Conservation (phyloP, 2,329 filamentous ascomycete genomes). For the Microdochium trichocladiopsis region DNA sequence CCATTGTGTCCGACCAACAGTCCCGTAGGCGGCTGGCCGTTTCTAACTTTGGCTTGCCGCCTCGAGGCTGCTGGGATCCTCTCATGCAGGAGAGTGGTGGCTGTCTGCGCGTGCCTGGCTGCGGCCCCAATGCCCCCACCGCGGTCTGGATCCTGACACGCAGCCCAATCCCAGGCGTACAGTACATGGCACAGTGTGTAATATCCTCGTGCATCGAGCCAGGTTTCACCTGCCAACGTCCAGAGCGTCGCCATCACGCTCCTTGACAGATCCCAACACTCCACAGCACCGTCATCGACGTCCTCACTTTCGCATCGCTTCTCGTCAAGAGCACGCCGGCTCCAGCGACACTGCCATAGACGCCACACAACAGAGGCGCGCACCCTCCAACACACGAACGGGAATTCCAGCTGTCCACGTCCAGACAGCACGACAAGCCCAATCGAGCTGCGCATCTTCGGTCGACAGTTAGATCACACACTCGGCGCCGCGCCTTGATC, state of each 20-base stretch:
- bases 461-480: not conserved
- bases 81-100: no score
- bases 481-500: not conserved
- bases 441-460: no score
- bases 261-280: not conserved
- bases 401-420: no score
- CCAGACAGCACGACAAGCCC: no score
- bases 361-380: not conserved
- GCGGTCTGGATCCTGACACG: not conserved
- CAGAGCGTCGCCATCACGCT: not conserved
- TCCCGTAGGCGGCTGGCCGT: no score
- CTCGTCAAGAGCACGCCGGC: not conserved
- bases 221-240: not conserved
- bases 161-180: not conserved
- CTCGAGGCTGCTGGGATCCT: no score
- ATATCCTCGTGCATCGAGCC: not conserved
- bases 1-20: no score
- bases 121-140: not conserved
- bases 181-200: not conserved
- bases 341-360: not conserved
- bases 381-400: no score
- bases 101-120: no score
- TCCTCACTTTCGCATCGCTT: not conserved
- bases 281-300: not conserved
- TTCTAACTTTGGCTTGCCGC: no score